phyloP scores from a whole-genome alignment of 192 early-diverging fungal species.

The Gamsiella multidivaricata region DNA sequence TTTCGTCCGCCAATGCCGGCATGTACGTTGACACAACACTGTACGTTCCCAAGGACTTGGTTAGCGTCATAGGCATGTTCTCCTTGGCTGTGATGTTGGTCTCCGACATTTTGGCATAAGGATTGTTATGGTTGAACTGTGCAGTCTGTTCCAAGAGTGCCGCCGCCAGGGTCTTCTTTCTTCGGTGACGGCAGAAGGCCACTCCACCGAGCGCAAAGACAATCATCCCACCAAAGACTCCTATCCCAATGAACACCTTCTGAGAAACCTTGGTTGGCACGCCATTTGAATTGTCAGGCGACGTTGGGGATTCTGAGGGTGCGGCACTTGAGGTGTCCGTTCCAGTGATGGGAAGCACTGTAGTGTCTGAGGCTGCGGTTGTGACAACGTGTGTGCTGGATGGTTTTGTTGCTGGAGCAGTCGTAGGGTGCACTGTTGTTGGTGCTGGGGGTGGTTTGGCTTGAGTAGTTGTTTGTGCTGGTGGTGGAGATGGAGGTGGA shows the following conservation, averaged over 20 bases:
- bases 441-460: conserved; percentile 14
- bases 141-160: conserved; percentile 40
- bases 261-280: conserved; percentile 37
- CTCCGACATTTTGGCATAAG: conserved; percentile 44
- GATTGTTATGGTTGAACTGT: conserved; percentile 55
- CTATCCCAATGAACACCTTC: conserved; percentile 34
- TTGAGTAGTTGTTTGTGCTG: background rate
- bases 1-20: conserved; percentile 66
- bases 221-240: conserved; percentile 35
- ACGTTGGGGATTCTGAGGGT: background rate
- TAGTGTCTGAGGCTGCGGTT: background rate
- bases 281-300: conserved; percentile 8
- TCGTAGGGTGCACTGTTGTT: background rate
- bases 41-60: conserved; percentile 57
- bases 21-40: conserved; percentile 59
- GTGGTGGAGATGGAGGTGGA: background rate
- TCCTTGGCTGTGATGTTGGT: conserved; percentile 16
- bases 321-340: background rate
- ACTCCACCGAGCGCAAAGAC: conserved; percentile 38
- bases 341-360: background rate
- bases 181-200: conserved; percentile 43
- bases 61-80: conserved; percentile 32
- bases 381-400: background rate
- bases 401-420: background rate
- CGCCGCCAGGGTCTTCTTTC: conserved; percentile 45